Evolutionary conservation across 169 alveolate species (phyloP).

Genomic region (Plasmodium gonderi): DNA sequence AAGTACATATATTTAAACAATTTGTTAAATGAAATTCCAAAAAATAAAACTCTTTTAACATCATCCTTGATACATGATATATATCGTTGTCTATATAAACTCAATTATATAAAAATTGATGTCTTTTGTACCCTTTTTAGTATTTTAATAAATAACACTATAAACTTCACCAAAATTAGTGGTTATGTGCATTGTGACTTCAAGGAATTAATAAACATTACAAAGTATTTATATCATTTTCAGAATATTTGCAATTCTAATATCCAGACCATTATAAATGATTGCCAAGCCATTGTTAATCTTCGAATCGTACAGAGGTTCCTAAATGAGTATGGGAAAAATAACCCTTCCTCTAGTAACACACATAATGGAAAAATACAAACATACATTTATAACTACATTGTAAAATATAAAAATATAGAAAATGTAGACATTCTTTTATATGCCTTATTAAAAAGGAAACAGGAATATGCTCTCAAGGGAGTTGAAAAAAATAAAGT

Average conservation of each 20-base stretch:
- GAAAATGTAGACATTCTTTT: slow-evolving; percentile 51
- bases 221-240: slow-evolving; percentile 41
- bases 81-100: slow-evolving; percentile 49
- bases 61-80: slow-evolving; percentile 30
- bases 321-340: slow-evolving; percentile 12
- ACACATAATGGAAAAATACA: neutral
- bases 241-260: slow-evolving; percentile 38
- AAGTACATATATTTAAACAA: slow-evolving; percentile 24
- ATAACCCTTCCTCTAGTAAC: neutral
- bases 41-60: slow-evolving; percentile 17
- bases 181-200: slow-evolving; percentile 66
- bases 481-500: neutral
- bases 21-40: slow-evolving; percentile 44
- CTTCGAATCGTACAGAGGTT: slow-evolving; percentile 29
- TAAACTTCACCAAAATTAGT: slow-evolving; percentile 25
- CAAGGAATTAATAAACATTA: slow-evolving; percentile 40
- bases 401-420: slow-evolving; percentile 3
- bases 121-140: slow-evolving; percentile 19
- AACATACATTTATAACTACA: slow-evolving; percentile 33
- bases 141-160: slow-evolving; percentile 37
- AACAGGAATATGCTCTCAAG: neutral
- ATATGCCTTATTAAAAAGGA: slow-evolving; percentile 29
- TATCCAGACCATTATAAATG: slow-evolving; percentile 42
- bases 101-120: slow-evolving; percentile 37
- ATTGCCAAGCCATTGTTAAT: neutral